Base-by-base conservation (phyloP, 495 filamentous ascomycete species). In the Annulohypoxylon nitens region DNA sequence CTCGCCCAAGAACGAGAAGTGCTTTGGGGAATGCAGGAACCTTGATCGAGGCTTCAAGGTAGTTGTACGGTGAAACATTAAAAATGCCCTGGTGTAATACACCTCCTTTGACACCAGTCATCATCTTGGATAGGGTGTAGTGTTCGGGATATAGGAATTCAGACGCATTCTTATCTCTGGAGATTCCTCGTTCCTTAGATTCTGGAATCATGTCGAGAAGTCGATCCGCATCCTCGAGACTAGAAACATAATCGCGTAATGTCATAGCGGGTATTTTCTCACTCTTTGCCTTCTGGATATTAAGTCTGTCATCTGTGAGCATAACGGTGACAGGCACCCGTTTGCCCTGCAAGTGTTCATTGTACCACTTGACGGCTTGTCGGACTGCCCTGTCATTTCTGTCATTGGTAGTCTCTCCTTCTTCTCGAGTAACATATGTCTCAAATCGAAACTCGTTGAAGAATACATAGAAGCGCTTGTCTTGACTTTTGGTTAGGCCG, bases 361-460 rank as follows among this genome's bases (percentile, higher is more conserved):
- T 85, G 75, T 99, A 99, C 96, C 96, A 99, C 74, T 87, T 89
- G 45, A 93, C 93, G 6, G 95, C 93, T 71, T 87, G 89, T 45
- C 97, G 87, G 10, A 99, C 93, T 23, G 96, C 95, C 62, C 94
- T 88, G 76, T 99, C 96, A 77, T 99, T 99, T 45, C 96, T 88
- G 79, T 99, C 96, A 76, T 99, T 99, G 81, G 98, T 97, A 5
- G 90, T 91, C 83, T 99, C 96, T 23, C 92, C 91, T 23, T 82
- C 84, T 26, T 89, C 85, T 74, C 96, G 86, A 16, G 86, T 81
- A 58, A 97, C 88, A 77, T 97, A 90, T 7, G 96, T 99, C 81
- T 99, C 96, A 47, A 92, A 84, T 45, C 96, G 89, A 77, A 99
- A 99, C 66, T 99, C 96, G 80, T 99, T 99, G 86, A 98, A 98